Evolutionary conservation across 1,284 basidiomycete genomes (phyloP).

Genomic region (Apiotrichum porosum): DNA sequence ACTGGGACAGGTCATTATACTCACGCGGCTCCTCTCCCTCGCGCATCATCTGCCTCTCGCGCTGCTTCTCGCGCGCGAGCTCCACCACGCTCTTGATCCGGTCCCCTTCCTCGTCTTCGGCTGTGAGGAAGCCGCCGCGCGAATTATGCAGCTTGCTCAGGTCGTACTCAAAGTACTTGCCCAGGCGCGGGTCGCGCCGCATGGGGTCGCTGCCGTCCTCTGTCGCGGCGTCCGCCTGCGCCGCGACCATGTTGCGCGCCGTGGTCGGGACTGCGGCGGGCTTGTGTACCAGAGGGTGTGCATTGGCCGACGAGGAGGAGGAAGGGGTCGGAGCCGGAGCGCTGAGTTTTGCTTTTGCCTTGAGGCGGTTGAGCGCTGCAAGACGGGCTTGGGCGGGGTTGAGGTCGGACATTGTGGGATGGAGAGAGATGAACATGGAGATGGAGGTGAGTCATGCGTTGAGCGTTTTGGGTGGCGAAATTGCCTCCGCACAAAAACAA

Average conservation of each 20-base stretch:
- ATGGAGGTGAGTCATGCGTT: background rate
- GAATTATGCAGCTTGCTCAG: constrained; percentile 90
- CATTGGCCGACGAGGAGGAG: background rate
- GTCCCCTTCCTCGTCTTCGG: constrained; percentile 56
- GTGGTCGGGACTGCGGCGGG: constrained; percentile 25
- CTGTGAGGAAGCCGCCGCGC: constrained; percentile 74
- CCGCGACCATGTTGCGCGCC: constrained; percentile 40
- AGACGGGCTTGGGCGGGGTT: constrained; percentile 41
- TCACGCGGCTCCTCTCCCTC: constrained; percentile 68
- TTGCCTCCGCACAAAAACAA: background rate
- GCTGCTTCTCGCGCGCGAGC: constrained; percentile 63
- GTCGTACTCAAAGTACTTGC: constrained; percentile 90
- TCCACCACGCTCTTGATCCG: constrained; percentile 60
- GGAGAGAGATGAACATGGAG: background rate
- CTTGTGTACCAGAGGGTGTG: constrained; percentile 28
- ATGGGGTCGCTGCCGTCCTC: constrained; percentile 26
- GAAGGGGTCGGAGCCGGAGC: constrained; percentile 6
- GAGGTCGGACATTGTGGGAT: constrained; percentile 14
- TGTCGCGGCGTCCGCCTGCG: constrained; percentile 21
- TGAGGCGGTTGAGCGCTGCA: constrained; percentile 47
- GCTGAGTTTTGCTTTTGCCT: constrained; percentile 39
- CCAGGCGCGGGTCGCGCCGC: constrained; percentile 42
- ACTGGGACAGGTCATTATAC: too few relatives aligned
- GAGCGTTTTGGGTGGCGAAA: too few relatives aligned
- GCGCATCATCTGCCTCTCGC: constrained; percentile 62